A percentile compares a stretch with the other conserved stretches of the same genome.
Conservation (phyloP, 2,329 filamentous ascomycete species). For the Bipolaris bicolor region DNA sequence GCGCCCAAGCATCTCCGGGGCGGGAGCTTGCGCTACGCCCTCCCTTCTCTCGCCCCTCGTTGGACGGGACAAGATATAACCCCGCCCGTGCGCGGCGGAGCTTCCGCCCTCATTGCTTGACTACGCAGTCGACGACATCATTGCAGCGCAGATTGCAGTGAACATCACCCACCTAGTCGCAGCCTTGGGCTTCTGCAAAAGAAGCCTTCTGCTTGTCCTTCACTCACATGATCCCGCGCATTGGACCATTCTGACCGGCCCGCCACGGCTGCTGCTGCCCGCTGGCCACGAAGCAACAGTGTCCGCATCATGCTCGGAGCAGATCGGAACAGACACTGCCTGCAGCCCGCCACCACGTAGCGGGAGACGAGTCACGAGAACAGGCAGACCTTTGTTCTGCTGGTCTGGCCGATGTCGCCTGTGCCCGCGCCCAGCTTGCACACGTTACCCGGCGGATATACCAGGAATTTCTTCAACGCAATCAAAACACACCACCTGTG, state of each 20-base stretch:
- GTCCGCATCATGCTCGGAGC: slow-evolving; percentile 31
- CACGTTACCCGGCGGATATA: slow-evolving; percentile 35
- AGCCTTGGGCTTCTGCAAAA: neutral
- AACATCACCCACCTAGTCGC: slow-evolving; percentile 10
- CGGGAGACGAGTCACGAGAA: slow-evolving; percentile 46
- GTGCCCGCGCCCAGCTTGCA: slow-evolving; percentile 10
- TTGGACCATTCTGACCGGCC: slow-evolving; percentile 19
- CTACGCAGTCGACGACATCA: slow-evolving; percentile 30
- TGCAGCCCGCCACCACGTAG: slow-evolving; percentile 23
- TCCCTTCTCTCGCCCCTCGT: slow-evolving; percentile 22
- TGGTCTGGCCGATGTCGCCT: slow-evolving; percentile 46
- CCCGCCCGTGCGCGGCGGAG: slow-evolving; percentile 37
- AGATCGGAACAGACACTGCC: slow-evolving; percentile 32
- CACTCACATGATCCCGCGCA: neutral
- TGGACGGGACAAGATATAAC: slow-evolving; percentile 33
- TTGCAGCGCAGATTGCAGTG: slow-evolving; percentile 10
- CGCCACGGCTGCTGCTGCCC: slow-evolving; percentile 10
- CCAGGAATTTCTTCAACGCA: slow-evolving; percentile 21
- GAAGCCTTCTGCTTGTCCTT: slow-evolving; percentile 14
- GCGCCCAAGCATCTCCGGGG: slow-evolving; percentile 24
- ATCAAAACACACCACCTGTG: slow-evolving; percentile 8
- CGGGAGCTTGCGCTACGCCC: slow-evolving; percentile 25
- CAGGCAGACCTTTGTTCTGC: slow-evolving; percentile 28
- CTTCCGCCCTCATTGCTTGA: slow-evolving; percentile 10
- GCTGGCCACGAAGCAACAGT: slow-evolving; percentile 14